These are phyloP conservation scores for Mycena kentingensis DNA, from an alignment of 768 basidiomycete genomes.

Conservation along the genomic window DNA sequence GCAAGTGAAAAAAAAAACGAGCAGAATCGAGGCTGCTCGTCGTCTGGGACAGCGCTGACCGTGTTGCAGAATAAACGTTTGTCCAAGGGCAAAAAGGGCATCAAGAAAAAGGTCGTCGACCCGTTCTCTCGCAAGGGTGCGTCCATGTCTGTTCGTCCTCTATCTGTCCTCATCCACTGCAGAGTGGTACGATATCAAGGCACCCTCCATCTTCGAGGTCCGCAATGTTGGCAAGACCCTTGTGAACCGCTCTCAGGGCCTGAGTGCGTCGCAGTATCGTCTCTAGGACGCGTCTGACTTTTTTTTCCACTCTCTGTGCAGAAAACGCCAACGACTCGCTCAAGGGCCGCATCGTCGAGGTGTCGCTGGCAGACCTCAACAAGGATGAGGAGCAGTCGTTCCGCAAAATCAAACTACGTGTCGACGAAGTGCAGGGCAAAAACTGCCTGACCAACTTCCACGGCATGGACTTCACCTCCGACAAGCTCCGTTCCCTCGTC, in stretches of 20 bases:
- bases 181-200: slow-evolving; percentile 99
- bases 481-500: slow-evolving; percentile 99
- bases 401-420: slow-evolving; percentile 98
- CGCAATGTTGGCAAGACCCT: slow-evolving; percentile 98
- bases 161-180: slow-evolving; percentile 1
- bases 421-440: slow-evolving; percentile 97
- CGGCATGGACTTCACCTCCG: slow-evolving; percentile 99
- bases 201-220: slow-evolving; percentile 95
- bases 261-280: slow-evolving; percentile 71
- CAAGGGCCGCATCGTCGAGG: slow-evolving; percentile 94
- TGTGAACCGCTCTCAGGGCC: slow-evolving; percentile 95
- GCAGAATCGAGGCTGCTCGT: too few relatives aligned
- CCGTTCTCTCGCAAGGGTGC: slow-evolving; percentile 98
- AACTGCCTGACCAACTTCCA: slow-evolving; percentile 99
- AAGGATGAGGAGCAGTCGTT: slow-evolving; percentile 99
- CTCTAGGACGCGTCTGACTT: slow-evolving; percentile 3
- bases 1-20: too few relatives aligned
- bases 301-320: slow-evolving; percentile 33
- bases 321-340: slow-evolving; percentile 99
- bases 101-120: slow-evolving; percentile 99
- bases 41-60: too few relatives aligned
- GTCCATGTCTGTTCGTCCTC: slow-evolving; percentile 12
- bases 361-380: slow-evolving; percentile 96
- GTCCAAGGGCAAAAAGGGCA: slow-evolving; percentile 97
- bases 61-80: slow-evolving; percentile 94